Percentiles rank a stretch among this genome's conserved stretches.
These are phyloP conservation scores for Daldinia decipiens DNA, from an alignment of 495 filamentous ascomycete genomes.

Conservation along the genomic window DNA sequence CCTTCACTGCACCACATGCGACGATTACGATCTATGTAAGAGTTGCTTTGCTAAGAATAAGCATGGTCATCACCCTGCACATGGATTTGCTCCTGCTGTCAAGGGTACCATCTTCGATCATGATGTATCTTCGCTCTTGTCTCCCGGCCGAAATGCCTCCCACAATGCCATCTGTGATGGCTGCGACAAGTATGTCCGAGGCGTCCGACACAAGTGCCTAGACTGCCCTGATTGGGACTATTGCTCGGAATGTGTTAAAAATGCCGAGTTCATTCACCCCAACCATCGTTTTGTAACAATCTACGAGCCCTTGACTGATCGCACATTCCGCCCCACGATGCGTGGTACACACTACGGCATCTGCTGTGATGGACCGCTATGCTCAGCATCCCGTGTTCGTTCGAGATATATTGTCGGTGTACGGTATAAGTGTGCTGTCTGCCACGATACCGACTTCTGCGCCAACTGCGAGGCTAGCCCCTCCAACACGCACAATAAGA, in stretches of 20 bases:
- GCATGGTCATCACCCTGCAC: conserved; percentile 94
- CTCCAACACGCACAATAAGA: conserved; percentile 85
- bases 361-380: conserved; percentile 95
- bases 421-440: conserved; percentile 97
- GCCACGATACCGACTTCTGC: conserved; percentile 96
- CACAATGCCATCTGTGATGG: conserved; percentile 95
- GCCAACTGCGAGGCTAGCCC: conserved; percentile 91
- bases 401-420: conserved; percentile 79
- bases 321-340: conserved; percentile 45
- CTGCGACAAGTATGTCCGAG: conserved; percentile 88
- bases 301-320: conserved; percentile 77
- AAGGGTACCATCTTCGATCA: conserved; percentile 64
- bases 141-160: conserved; percentile 80
- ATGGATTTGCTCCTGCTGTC: conserved; percentile 76
- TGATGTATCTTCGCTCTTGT: conserved; percentile 69
- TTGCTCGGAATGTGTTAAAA: conserved; percentile 79
- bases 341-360: conserved; percentile 79
- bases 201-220: conserved; percentile 96
- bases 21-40: conserved; percentile 92
- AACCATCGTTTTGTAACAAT: conserved; percentile 91
- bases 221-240: conserved; percentile 98
- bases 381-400: conserved; percentile 65
- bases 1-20: conserved; percentile 84
- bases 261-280: conserved; percentile 74
- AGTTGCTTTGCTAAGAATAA: conserved; percentile 76